Evolutionary conservation across 2,329 filamentous ascomycete species (phyloP).

Genomic region (Hirsutella minnesotensis): DNA sequence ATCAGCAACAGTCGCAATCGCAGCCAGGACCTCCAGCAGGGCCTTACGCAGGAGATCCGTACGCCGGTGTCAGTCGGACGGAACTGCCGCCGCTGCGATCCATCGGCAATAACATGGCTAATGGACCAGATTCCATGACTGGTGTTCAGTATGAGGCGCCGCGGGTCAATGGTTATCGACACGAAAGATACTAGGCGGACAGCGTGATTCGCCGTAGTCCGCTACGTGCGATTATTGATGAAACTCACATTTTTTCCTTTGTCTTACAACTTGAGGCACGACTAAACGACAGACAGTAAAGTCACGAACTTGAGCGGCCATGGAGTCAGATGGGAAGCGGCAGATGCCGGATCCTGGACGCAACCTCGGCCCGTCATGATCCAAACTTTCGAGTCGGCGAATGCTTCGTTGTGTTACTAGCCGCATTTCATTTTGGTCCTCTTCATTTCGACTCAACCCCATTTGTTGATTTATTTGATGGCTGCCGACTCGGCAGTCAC

Average conservation of each 20-base stretch:
- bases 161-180: slow-evolving; percentile 34
- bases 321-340: background rate
- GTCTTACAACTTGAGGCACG: slow-evolving; percentile 3
- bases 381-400: background rate
- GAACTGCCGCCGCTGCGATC: slow-evolving; percentile 47
- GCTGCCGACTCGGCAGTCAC: slow-evolving; percentile 1
- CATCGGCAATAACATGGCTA: slow-evolving; percentile 30
- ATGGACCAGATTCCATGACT: slow-evolving; percentile 49
- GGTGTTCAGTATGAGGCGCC: slow-evolving; percentile 51
- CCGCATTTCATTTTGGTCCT: slow-evolving; percentile 1
- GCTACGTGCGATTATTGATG: background rate
- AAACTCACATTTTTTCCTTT: slow-evolving; percentile 1
- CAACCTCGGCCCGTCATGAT: background rate
- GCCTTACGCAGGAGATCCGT: slow-evolving; percentile 17
- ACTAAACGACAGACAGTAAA: slow-evolving; percentile 8
- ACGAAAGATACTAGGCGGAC: slow-evolving; percentile 21
- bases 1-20: slow-evolving; percentile 7
- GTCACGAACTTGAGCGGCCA: background rate
- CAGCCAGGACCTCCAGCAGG: slow-evolving; percentile 5
- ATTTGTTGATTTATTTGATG: background rate
- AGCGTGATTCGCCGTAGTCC: background rate
- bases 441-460: background rate
- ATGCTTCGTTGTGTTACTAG: slow-evolving; percentile 10
- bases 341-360: background rate
- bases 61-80: slow-evolving; percentile 24